Evolutionary conservation across 306 rosid genomes (phyloP).

Genomic region (Ormosia emarginata): DNA sequence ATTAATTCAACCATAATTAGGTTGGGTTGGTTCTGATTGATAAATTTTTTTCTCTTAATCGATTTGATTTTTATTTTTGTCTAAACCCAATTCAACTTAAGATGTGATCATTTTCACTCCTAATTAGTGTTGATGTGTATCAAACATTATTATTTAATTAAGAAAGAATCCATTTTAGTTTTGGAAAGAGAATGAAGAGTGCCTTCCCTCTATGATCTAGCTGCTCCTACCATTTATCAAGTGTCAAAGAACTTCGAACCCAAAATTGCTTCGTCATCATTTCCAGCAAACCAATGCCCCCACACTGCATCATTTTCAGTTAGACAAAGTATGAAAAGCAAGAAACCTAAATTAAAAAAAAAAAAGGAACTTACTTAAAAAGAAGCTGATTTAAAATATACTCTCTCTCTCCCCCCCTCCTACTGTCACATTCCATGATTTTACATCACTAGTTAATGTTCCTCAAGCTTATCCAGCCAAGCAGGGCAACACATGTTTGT

Average conservation of each 20-base stretch:
- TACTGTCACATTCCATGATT: constrained; percentile 59
- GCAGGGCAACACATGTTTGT: background rate
- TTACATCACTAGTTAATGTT: constrained; percentile 67
- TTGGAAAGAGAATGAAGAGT: constrained; percentile 10
- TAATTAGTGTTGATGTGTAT: no score
- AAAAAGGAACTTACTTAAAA: background rate
- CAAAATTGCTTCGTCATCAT: constrained; percentile 31
- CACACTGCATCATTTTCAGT: constrained; percentile 54
- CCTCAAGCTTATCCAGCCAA: constrained; percentile 42
- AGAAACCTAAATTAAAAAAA: background rate
- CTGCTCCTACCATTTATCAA: background rate
- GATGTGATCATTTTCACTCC: no score
- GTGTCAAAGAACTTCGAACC: constrained; percentile 31
- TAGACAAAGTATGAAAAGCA: constrained; percentile 18
- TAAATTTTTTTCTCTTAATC: no score
- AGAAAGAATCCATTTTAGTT: constrained; percentile 2
- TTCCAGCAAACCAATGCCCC: constrained; percentile 45
- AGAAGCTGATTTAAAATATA: background rate
- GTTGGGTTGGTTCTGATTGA: no score
- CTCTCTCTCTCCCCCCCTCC: constrained; percentile 15
- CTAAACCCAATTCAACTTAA: no score
- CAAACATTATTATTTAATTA: no score
- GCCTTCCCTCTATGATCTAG: constrained; percentile 20
- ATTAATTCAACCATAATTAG: no score
- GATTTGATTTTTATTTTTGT: no score